These are phyloP conservation scores for Paraconiothyrium brasiliense DNA, from an alignment of 2,329 filamentous ascomycete species.

Conservation along the genomic window DNA sequence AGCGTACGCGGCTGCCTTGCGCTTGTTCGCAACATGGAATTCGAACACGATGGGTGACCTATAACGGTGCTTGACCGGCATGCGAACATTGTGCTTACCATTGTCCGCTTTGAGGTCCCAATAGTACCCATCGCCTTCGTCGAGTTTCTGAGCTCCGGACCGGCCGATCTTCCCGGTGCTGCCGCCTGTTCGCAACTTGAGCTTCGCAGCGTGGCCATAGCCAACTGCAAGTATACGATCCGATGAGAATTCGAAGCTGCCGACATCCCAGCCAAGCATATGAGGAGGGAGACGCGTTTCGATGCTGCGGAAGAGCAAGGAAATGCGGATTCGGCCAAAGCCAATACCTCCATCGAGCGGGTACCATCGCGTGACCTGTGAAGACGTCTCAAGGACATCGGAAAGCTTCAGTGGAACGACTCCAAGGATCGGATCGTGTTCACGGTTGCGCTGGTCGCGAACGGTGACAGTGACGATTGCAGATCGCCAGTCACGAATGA, in stretches of 20 bases:
- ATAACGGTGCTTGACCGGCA: slow-evolving; percentile 92
- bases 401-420: slow-evolving; percentile 89
- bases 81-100: slow-evolving; percentile 67
- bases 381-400: slow-evolving; percentile 86
- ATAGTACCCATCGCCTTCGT: slow-evolving; percentile 68
- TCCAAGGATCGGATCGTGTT: slow-evolving; percentile 94
- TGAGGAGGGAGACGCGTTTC: slow-evolving; percentile 85
- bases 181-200: slow-evolving; percentile 85
- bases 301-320: slow-evolving; percentile 87
- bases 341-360: slow-evolving; percentile 93
- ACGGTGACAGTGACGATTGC: slow-evolving; percentile 87
- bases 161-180: slow-evolving; percentile 76
- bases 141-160: slow-evolving; percentile 66
- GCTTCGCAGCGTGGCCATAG: slow-evolving; percentile 71
- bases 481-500: slow-evolving; percentile 92
- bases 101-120: slow-evolving; percentile 65
- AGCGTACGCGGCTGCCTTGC: slow-evolving; percentile 77
- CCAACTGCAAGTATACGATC: slow-evolving; percentile 72
- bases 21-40: slow-evolving; percentile 75
- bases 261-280: slow-evolving; percentile 93
- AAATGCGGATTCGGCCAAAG: slow-evolving; percentile 89
- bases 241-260: slow-evolving; percentile 88
- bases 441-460: slow-evolving; percentile 84
- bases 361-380: slow-evolving; percentile 91
- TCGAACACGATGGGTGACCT: slow-evolving; percentile 90